phyloP scores from a whole-genome alignment of 2,329 filamentous ascomycete genomes.

The Exophiala sideris region DNA sequence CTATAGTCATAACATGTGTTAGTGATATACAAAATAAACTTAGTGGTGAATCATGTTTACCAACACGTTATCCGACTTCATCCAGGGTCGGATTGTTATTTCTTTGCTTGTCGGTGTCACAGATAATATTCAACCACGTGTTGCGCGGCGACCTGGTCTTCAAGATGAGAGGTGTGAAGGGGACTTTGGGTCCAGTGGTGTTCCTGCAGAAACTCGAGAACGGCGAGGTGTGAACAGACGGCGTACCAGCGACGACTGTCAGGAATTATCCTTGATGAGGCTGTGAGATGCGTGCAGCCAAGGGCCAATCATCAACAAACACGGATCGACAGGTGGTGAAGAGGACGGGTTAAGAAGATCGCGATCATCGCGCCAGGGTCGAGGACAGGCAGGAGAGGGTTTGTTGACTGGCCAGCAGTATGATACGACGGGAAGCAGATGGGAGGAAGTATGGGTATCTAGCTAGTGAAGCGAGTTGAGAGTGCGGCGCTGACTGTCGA shows the following conservation, averaged over 20 bases:
- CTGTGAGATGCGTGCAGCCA: constrained; percentile 4
- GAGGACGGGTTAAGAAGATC: constrained; percentile 6
- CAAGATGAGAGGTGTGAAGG: not conserved
- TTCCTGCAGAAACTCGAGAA: constrained; percentile 4
- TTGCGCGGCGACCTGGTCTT: not conserved
- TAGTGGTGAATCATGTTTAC: not conserved
- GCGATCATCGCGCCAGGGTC: constrained; percentile 14
- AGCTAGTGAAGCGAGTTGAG: not conserved
- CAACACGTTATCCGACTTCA: not conserved
- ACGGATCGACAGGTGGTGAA: constrained; percentile 13
- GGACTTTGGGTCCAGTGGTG: not conserved
- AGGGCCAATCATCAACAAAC: constrained; percentile 22
- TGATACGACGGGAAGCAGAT: not conserved
- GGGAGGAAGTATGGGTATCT: not conserved
- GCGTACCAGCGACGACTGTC: constrained; percentile 22
- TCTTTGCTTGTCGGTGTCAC: not conserved
- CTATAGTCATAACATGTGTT: not conserved
- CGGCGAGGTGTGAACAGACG: constrained; percentile 10
- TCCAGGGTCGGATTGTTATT: not conserved
- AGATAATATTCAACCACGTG: not conserved
- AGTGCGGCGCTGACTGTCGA: not conserved
- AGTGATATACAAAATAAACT: not conserved
- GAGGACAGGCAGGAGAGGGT: not conserved
- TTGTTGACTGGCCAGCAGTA: not conserved
- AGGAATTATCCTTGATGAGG: constrained; percentile 6